A percentile compares a stretch with the other conserved stretches of the same genome.
Evolutionary conservation across 768 basidiomycete genomes (phyloP).

Genomic region (Melanogaster broomeanus): DNA sequence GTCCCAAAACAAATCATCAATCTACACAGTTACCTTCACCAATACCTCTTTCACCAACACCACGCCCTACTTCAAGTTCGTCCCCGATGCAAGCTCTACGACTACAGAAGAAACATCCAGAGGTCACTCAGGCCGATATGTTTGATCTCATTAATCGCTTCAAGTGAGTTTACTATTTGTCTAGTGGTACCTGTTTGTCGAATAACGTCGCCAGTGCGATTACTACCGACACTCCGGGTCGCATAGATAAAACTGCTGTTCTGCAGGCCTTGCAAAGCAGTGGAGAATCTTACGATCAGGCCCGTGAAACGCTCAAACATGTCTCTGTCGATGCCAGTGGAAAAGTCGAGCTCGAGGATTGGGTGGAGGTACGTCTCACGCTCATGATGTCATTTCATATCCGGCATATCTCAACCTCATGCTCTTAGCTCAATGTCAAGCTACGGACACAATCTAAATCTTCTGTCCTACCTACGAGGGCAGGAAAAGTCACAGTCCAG

Average conservation of each 20-base stretch:
- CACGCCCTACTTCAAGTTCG: conserved; percentile 20
- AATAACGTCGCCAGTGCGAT: conserved; percentile 52
- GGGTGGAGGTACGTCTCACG: conserved; percentile 80
- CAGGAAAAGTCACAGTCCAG: conserved; percentile 91
- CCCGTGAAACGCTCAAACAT: conserved; percentile 86
- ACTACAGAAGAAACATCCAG: conserved; percentile 90
- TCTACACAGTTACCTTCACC: conserved; percentile 10
- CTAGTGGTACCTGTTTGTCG: not conserved
- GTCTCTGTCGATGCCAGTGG: conserved; percentile 95
- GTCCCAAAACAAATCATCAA: conserved; percentile 8
- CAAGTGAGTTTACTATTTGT: conserved; percentile 65
- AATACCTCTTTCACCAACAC: conserved; percentile 7
- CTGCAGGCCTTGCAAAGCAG: conserved; percentile 75
- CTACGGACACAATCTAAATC: conserved; percentile 53
- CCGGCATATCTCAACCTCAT: conserved; percentile 11
- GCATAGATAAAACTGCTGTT: conserved; percentile 80
- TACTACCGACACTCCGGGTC: conserved; percentile 76
- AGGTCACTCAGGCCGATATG: conserved; percentile 92
- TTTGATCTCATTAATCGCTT: conserved; percentile 92
- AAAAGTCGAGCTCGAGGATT: conserved; percentile 95
- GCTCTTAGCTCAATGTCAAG: conserved; percentile 74
- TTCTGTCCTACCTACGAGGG: conserved; percentile 57
- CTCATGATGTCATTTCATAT: conserved; percentile 23
- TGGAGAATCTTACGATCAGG: conserved; percentile 90
- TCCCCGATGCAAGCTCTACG: conserved; percentile 75